These are phyloP conservation scores for Auriscalpium vulgare DNA, from an alignment of 768 basidiomycete species.

Conservation along the genomic window DNA sequence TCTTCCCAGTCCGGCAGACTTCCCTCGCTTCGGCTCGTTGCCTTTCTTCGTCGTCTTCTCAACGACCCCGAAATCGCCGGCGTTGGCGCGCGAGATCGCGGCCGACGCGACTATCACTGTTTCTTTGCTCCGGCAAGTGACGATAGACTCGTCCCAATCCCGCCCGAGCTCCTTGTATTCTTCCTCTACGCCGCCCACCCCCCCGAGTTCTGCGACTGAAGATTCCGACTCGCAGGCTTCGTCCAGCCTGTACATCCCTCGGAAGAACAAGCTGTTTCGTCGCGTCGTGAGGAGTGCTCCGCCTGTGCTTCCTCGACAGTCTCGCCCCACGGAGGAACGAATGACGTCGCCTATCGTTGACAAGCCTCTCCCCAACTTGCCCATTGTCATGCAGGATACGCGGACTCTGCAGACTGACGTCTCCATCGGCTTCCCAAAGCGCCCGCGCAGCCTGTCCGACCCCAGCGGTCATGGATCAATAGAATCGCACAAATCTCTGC, in stretches of 20 bases:
- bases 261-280: constrained; percentile 21
- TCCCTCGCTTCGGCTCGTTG: constrained; percentile 53
- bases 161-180: constrained; percentile 30
- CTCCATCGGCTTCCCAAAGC: constrained; percentile 64
- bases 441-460: constrained; percentile 40
- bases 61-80: constrained; percentile 47
- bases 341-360: constrained; percentile 1
- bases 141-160: constrained; percentile 35
- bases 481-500: constrained; percentile 40
- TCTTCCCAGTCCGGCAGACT: constrained; percentile 51
- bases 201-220: constrained; percentile 31
- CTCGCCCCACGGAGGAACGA: constrained; percentile 8
- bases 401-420: constrained; percentile 42
- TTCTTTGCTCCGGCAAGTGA: constrained; percentile 53
- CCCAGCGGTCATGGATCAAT: constrained; percentile 36
- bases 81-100: constrained; percentile 56
- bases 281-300: constrained; percentile 24
- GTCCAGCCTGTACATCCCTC: constrained; percentile 7
- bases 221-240: constrained; percentile 25
- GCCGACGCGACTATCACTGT: constrained; percentile 66
- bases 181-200: constrained; percentile 33
- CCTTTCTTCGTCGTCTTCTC: constrained; percentile 70
- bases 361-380: constrained; percentile 22
- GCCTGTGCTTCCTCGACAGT: constrained; percentile 8
- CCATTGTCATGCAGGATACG: constrained; percentile 28